These are phyloP conservation scores for Gracilariopsis chorda DNA, from an alignment of 23 red algal species.

Conservation along the genomic window DNA sequence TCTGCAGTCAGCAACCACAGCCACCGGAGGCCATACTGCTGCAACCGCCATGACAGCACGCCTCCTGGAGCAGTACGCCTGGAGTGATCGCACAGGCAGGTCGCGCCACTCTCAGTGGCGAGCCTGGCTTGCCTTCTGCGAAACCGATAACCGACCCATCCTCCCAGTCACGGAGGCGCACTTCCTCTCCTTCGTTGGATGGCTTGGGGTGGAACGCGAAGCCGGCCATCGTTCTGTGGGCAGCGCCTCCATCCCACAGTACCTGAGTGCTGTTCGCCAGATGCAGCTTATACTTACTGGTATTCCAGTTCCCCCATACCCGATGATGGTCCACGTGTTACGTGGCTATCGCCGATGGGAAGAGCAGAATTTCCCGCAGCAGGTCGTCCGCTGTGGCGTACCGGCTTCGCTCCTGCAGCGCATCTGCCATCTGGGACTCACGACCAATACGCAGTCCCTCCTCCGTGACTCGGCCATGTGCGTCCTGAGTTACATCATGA, in stretches of 20 bases:
- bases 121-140: constrained; percentile 4
- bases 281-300: background rate
- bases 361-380: background rate
- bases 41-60: background rate
- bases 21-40: too few relatives aligned
- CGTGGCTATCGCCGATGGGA: background rate
- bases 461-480: background rate
- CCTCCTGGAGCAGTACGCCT: background rate
- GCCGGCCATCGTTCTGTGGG: background rate
- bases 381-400: background rate
- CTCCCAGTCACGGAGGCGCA: constrained; percentile 20
- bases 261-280: constrained; percentile 4
- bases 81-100: background rate
- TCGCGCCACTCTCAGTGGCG: background rate
- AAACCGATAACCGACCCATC: background rate
- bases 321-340: background rate
- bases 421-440: constrained; percentile 7
- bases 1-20: too few relatives aligned
- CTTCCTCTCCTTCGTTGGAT: constrained; percentile 5
- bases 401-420: background rate
- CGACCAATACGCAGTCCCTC: background rate
- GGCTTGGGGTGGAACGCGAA: background rate
- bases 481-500: background rate
- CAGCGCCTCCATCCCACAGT: constrained; percentile 3
- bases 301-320: background rate